Base-by-base conservation (phyloP, 192 early-diverging fungal genomes). In the Obelidium mucronatum region DNA sequence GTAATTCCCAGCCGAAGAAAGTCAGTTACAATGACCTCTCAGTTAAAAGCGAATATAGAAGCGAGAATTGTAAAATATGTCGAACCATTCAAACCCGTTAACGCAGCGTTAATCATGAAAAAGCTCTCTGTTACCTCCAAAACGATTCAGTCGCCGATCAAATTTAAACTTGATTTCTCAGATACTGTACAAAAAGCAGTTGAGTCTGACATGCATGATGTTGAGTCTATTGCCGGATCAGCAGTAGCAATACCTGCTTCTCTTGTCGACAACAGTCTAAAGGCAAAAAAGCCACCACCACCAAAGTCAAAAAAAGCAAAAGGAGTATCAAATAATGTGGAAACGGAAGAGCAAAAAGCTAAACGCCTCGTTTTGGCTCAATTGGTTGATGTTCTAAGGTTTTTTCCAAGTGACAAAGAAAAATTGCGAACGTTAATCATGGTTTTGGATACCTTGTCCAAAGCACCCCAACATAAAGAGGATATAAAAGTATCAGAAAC, bases 311-410 rank as follows among this genome's bases (percentile, higher is more conserved):
- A 77, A 67, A 70, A 70, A 54, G 31, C 48, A 22, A 65, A 65
- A 55, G 65, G 34, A 30, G n/a, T 44, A 6, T 42, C 26, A 22
- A 26, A n/a, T n/a, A 42, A 65, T 3, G 6, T 28, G 0, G 77
- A 78, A 39, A 73, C 56, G 3, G 77, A 78, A 35, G 67, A 64
- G 5, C 77, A 78, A 11, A 71, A 60, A 62, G 13, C 40, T 3
- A 28, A 39, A 31, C 66, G 77, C 1, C 54, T 73, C 3, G 17
- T 78, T 30, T 48, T 78, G 22, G 35, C 68, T 31, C 69, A 78
- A 11, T 17, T 78, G 28, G 22, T 73, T 34, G 19, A 42, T 33
- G n/a, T 78, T 26, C 31, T 78, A 39, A 53, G 69, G 19, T 22
- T n/a, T 19, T 73, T 73, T 56, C 6, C 63, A 8, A 15, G 48